Base-by-base conservation (phyloP, 2,329 filamentous ascomycete species). In the Hypoxylon sp. region DNA sequence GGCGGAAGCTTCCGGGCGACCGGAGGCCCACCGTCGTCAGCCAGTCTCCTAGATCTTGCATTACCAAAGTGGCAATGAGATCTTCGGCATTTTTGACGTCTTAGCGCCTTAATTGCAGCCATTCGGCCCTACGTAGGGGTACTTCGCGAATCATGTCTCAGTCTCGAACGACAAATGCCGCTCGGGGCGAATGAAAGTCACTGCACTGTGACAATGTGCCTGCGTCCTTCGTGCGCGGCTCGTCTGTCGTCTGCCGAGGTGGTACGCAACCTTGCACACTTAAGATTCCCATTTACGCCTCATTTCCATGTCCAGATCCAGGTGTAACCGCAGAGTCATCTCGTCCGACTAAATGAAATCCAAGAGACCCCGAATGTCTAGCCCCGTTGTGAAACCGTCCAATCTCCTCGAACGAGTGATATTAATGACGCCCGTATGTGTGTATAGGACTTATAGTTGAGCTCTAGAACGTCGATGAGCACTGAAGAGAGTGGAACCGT, bases 121-220 rank as follows among this genome's bases (percentile, higher is more conserved):
- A 74, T 75, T 75, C 74, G 74, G 74, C 72, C 74, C 74, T 75
- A 74, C 73, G 71, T 62, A 62, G 63, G 59, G 63, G 57, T 26
- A 37, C 55, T 62, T 62, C 66, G 60, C 71, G 66, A 71, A 74
- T 74, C 69, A 69, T 74, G 74, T 74, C 69, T 75, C 74, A 73
- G 62, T 64, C 44, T 66, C 67, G 66, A 67, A 71, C 69, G 58
- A 67, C 61, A 59, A 70, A 39, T 70, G 67, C 66, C 67, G 66
- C 39, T 66, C 66, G 62, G 66, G 54, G 55, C 67, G 67, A 71
- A 67, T 67, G 24, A 67, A 63, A 66, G 64, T 60, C 67, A 61
- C 69, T 67, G 67, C 60, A 67, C 53, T 61, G 63, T 67, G 60
- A 71, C 69, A 69, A 55, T 69, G 69, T 71, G 69, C 69, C 69